Evolutionary conservation across 805 yeast species (phyloP).

Genomic region (Kodamaea hsintzibuensis): DNA sequence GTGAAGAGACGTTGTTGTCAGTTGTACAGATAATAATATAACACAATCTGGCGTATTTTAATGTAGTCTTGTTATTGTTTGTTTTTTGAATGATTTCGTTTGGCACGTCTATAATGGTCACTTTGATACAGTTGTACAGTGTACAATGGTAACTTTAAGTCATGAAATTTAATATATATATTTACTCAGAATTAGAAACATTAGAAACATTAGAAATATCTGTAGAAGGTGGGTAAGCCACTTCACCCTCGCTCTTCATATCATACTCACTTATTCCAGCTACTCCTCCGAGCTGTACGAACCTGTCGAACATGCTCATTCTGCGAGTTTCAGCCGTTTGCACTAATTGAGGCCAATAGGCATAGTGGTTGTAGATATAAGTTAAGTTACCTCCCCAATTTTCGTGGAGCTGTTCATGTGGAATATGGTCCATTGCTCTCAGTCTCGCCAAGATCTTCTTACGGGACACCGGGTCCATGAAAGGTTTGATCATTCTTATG

Average conservation of each 20-base stretch:
- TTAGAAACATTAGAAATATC: background rate
- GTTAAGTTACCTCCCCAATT: slow-evolving; percentile 50
- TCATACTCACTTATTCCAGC: slow-evolving; percentile 60
- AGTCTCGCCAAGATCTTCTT: slow-evolving; percentile 58
- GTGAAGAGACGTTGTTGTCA: background rate
- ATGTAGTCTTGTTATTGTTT: background rate
- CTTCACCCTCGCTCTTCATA: slow-evolving; percentile 1
- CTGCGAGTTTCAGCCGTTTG: slow-evolving; percentile 41
- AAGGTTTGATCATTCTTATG: slow-evolving; percentile 55
- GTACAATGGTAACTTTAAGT: no score
- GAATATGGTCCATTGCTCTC: slow-evolving; percentile 55
- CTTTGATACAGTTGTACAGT: no score
- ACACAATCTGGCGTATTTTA: no score
- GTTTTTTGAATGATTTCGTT: no score
- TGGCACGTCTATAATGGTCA: no score
- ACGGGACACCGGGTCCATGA: slow-evolving; percentile 58
- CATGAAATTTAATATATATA: no score
- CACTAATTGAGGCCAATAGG: slow-evolving; percentile 54
- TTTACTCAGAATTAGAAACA: background rate
- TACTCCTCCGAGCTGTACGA: slow-evolving; percentile 43
- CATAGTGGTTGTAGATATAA: slow-evolving; percentile 51
- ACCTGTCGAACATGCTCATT: slow-evolving; percentile 34
- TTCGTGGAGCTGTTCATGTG: slow-evolving; percentile 50
- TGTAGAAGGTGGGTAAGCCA: background rate
- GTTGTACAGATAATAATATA: background rate